Evolutionary conservation across 2,329 filamentous ascomycete genomes (phyloP).

Genomic region (Fusarium burgessii): DNA sequence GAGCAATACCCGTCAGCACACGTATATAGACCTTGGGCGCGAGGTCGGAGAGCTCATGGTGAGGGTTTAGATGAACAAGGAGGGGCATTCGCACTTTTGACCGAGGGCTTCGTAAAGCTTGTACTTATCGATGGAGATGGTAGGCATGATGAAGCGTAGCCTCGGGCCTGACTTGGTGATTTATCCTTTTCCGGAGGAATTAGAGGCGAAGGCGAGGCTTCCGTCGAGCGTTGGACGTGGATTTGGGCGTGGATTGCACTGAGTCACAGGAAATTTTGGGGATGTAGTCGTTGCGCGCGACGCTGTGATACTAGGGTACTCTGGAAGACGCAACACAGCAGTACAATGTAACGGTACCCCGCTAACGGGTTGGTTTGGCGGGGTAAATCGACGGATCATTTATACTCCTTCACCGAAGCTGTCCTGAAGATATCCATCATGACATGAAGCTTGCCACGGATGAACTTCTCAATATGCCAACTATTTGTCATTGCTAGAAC

Average conservation of each 20-base stretch:
- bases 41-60: slow-evolving; percentile 34
- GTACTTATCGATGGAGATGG: slow-evolving; percentile 96
- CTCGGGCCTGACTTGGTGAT: slow-evolving; percentile 35
- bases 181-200: slow-evolving; percentile 35
- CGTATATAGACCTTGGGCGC: slow-evolving; percentile 18
- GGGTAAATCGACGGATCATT: slow-evolving; percentile 49
- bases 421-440: not conserved
- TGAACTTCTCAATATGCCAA: not conserved
- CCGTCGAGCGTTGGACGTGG: slow-evolving; percentile 38
- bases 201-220: slow-evolving; percentile 34
- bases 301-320: slow-evolving; percentile 30
- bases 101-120: slow-evolving; percentile 94
- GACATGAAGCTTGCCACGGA: not conserved
- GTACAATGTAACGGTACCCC: slow-evolving; percentile 23
- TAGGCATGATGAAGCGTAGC: slow-evolving; percentile 77
- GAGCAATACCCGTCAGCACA: slow-evolving; percentile 37
- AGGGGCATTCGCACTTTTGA: slow-evolving; percentile 71
- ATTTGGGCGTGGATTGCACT: slow-evolving; percentile 39
- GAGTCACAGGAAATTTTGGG: slow-evolving; percentile 59
- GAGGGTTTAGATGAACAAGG: slow-evolving; percentile 33
- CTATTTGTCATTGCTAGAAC: not conserved
- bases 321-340: not conserved
- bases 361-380: slow-evolving; percentile 40
- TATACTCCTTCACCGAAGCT: slow-evolving; percentile 44
- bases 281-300: slow-evolving; percentile 32